phyloP scores from a whole-genome alignment of 2,329 filamentous ascomycete genomes.

The Leptographium flavum region DNA sequence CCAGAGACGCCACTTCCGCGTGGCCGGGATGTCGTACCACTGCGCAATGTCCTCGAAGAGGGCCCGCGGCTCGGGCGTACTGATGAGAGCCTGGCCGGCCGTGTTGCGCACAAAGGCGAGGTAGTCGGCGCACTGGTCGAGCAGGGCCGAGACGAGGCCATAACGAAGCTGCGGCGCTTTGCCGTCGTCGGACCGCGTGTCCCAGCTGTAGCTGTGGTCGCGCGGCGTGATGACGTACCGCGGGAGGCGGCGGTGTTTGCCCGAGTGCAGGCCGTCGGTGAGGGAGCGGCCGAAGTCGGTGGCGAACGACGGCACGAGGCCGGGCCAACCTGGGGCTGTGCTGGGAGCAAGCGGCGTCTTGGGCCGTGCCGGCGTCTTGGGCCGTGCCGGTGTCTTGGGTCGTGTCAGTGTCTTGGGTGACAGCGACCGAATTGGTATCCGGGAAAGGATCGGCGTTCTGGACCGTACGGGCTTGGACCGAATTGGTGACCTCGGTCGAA shows the following conservation, averaged over 20 bases:
- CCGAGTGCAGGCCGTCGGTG: not conserved
- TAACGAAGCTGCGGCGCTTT: not conserved
- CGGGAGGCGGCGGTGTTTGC: not conserved
- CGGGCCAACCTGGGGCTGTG: not conserved
- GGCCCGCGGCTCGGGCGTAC: not conserved
- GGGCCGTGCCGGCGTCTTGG: not conserved
- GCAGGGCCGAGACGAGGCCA: not conserved
- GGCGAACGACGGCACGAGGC: not conserved
- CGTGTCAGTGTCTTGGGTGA: not conserved
- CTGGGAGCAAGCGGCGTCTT: not conserved
- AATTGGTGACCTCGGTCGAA: too few species aligned
- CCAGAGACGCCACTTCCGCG: not conserved
- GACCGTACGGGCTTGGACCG: too few species aligned
- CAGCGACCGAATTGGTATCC: too few species aligned
- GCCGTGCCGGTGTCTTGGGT: not conserved
- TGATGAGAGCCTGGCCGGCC: not conserved
- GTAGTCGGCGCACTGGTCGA: not conserved
- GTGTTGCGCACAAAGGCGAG: not conserved
- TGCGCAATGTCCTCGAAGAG: not conserved
- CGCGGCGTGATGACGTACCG: not conserved
- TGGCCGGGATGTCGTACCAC: not conserved
- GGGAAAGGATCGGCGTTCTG: too few species aligned
- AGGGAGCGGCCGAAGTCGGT: not conserved
- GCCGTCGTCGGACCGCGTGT: not conserved
- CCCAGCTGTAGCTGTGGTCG: not conserved